phyloP scores from a whole-genome alignment of 192 early-diverging fungal genomes.

The Spinellus fusiger region DNA sequence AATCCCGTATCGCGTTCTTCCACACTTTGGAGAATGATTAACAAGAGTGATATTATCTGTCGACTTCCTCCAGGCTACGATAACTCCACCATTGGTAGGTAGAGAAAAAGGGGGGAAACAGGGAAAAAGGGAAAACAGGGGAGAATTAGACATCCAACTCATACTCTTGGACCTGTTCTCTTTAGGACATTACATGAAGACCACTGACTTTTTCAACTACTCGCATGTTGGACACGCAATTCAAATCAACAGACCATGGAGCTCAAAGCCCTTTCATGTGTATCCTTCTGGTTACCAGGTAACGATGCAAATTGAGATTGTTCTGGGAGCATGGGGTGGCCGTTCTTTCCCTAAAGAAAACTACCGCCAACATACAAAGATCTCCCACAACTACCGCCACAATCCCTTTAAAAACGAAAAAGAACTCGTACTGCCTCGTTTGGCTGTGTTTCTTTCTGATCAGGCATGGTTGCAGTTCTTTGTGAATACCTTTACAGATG shows the following conservation, averaged over 20 bases:
- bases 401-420: not conserved
- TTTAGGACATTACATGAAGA: slow-evolving; percentile 6
- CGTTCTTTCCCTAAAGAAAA: not conserved
- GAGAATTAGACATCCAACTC: no score
- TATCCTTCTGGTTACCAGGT: slow-evolving; percentile 22
- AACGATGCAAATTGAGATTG: slow-evolving; percentile 11
- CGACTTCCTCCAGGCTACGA: slow-evolving; percentile 35
- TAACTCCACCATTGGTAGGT: slow-evolving; percentile 13
- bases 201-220: slow-evolving; percentile 29
- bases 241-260: not conserved
- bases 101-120: not conserved
- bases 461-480: slow-evolving; percentile 1
- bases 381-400: not conserved
- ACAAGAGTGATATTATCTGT: slow-evolving; percentile 39
- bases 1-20: slow-evolving; percentile 6
- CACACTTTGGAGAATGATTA: slow-evolving; percentile 39
- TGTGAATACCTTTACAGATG: not conserved
- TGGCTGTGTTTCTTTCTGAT: not conserved
- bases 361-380: not conserved
- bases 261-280: slow-evolving; percentile 3
- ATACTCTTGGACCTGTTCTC: not conserved
- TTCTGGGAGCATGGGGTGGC: slow-evolving; percentile 13
- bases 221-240: slow-evolving; percentile 28
- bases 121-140: no score
- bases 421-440: not conserved